Evolutionary conservation across 352 stramenopile genomes (phyloP), one percentile per base, ranked within the genome.

Genomic region (Globisporangium carolinianum): DNA sequence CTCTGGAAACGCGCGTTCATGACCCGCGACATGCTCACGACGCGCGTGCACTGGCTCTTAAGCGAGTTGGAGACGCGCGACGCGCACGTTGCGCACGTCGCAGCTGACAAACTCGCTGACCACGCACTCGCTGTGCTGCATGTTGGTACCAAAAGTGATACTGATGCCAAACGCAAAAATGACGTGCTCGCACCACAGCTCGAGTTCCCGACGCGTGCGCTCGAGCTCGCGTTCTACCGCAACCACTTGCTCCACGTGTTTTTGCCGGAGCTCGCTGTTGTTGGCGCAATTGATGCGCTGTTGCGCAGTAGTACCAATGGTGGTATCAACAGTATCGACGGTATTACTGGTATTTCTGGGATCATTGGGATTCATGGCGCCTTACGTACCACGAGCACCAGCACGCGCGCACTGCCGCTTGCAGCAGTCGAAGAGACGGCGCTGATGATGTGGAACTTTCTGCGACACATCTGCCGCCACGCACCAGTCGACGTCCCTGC

Each of bases 171-270:
- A 32, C 69, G 65, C 6, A 8, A 57, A 1, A 71, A 73, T 10
- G 58, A 64, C n/a, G 73, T 89, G 35, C 55, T 90, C 11, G 38
- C 58, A n/a, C 67, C 80, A 5, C 72, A 87, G 10, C 56, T 88
- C 9, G 61, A 79, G 51, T 86, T 79, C 48, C 74, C 83, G 38
- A 81, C 76, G 50, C 73, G 77, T 38, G 76, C 85, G 39, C 65
- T 96, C 2, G 77, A 89, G 53, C 56, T 96, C 5, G 78, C 71
- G 5, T 96, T 92, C 58, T 94, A 94, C 62, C 82, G 87, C 5
- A 96, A 96, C 57, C 83, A 94, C 43, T 58, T 95, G 54, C 63
- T 94, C 0, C 80, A 94, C 57, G 63, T 89, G 48, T 94, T 96
- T 39, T 47, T 93, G 6, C 76, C 71, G 1, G 83, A 95, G 37